phyloP scores from a whole-genome alignment of 2,329 filamentous ascomycete genomes.

The Elsinoe arachidis region DNA sequence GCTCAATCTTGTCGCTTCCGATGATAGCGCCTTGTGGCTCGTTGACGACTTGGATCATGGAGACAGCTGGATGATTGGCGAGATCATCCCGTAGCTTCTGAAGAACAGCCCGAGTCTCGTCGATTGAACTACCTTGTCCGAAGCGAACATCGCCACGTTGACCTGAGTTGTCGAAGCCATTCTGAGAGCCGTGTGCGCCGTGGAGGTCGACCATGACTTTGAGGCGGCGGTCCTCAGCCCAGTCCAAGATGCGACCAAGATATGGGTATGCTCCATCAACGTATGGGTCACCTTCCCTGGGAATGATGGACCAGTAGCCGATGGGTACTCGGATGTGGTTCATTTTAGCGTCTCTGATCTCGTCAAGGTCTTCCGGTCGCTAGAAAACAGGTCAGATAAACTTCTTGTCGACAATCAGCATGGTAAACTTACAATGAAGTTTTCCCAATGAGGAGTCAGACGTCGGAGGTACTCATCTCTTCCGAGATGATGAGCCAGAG shows the following conservation, averaged over 20 bases:
- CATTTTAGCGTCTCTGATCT: conserved; percentile 48
- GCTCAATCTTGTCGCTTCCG: conserved; percentile 35
- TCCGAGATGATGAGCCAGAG: conserved; percentile 42
- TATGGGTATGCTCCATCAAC: conserved; percentile 53
- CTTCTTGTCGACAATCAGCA: conserved; percentile 17
- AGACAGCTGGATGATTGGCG: conserved; percentile 37
- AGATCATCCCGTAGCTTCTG: conserved; percentile 41
- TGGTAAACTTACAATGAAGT: conserved; percentile 36
- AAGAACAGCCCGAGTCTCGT: conserved; percentile 34
- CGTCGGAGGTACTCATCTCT: conserved; percentile 38
- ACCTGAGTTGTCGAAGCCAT: conserved; percentile 61
- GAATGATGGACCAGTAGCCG: conserved; percentile 55
- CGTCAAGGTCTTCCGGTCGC: conserved; percentile 44
- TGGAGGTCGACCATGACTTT: conserved; percentile 62
- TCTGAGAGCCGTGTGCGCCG: conserved; percentile 55
- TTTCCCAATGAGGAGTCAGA: conserved; percentile 50
- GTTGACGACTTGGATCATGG: conserved; percentile 40
- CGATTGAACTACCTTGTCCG: conserved; percentile 36
- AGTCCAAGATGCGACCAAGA: conserved; percentile 49
- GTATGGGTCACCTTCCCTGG: conserved; percentile 47
- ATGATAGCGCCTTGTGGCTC: conserved; percentile 38
- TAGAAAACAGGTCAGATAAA: neutral
- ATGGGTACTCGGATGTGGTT: conserved; percentile 59
- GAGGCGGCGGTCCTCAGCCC: conserved; percentile 50
- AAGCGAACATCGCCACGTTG: conserved; percentile 38